Conservation (phyloP, 2,329 filamentous ascomycete genomes). For the Ophiostoma novo-ulmi region DNA sequence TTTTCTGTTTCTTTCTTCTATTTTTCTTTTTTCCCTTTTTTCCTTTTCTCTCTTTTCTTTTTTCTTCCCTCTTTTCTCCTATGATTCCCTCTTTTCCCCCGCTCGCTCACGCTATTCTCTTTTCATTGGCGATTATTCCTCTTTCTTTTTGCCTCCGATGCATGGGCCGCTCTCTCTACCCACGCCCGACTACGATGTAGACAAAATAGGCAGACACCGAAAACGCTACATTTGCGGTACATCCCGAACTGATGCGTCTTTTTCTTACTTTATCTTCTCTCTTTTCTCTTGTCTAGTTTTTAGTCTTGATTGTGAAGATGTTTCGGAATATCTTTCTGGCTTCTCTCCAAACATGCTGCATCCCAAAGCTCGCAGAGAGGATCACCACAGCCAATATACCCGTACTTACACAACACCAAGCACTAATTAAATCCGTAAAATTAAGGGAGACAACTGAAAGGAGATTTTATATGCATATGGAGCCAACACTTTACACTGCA, state of each 20-base stretch:
- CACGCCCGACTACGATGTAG: background rate
- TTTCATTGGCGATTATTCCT: background rate
- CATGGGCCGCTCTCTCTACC: background rate
- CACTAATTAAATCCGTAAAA: background rate
- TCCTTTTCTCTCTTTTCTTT: background rate
- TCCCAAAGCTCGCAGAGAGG: background rate
- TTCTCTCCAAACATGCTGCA: background rate
- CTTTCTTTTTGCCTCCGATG: background rate
- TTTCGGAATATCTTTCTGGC: background rate
- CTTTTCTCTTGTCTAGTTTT: background rate
- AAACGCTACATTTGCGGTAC: background rate
- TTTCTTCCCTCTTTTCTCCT: background rate
- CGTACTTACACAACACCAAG: background rate
- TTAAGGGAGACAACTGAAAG: background rate
- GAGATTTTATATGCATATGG: conserved; percentile 4
- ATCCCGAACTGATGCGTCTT: background rate
- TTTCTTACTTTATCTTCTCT: background rate
- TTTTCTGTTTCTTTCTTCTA: background rate
- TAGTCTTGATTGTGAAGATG: background rate
- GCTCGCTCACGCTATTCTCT: background rate
- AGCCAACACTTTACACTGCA: background rate
- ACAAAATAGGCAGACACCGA: background rate
- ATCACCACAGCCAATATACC: background rate
- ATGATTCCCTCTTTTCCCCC: background rate
- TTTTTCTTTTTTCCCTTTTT: background rate